A percentile compares a stretch with the other conserved stretches of the same genome.
Conservation (phyloP, 2,329 filamentous ascomycete genomes). For the Akanthomyces dipterigenus region DNA sequence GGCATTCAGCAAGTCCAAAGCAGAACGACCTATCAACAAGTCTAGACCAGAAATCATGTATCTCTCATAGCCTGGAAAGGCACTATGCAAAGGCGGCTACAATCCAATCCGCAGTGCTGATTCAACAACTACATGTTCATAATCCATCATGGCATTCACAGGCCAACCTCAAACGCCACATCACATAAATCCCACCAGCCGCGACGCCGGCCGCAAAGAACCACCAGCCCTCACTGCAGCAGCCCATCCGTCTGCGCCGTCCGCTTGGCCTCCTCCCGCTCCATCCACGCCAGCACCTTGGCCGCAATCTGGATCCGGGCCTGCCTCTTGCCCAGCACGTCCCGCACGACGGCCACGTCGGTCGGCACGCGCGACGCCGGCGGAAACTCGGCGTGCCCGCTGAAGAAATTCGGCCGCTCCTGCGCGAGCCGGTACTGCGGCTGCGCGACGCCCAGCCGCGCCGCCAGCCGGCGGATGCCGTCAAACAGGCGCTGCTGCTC, state of each 20-base stretch:
- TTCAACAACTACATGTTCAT: too few species aligned
- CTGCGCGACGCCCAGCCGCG: slow-evolving; percentile 22
- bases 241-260: not conserved
- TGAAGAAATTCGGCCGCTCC: slow-evolving; percentile 25
- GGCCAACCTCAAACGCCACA: too few species aligned
- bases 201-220: too few species aligned
- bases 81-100: too few species aligned
- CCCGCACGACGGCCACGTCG: slow-evolving; percentile 26
- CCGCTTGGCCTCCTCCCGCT: slow-evolving; percentile 17
- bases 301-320: slow-evolving; percentile 34
- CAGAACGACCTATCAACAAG: too few species aligned
- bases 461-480: slow-evolving; percentile 27
- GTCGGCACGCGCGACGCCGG: slow-evolving; percentile 24
- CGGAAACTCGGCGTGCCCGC: slow-evolving; percentile 30
- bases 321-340: slow-evolving; percentile 27
- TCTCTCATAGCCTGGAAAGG: too few species aligned
- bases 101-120: too few species aligned
- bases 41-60: too few species aligned
- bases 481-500: slow-evolving; percentile 17
- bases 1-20: too few species aligned
- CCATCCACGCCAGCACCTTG: slow-evolving; percentile 31
- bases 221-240: not conserved
- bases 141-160: too few species aligned
- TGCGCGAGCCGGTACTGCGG: slow-evolving; percentile 29
- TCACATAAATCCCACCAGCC: too few species aligned